Percentiles rank a stretch among this genome's conserved stretches.
These are phyloP conservation scores for Trifolium fragiferum DNA, from an alignment of 306 rosid species.

Conservation along the genomic window DNA sequence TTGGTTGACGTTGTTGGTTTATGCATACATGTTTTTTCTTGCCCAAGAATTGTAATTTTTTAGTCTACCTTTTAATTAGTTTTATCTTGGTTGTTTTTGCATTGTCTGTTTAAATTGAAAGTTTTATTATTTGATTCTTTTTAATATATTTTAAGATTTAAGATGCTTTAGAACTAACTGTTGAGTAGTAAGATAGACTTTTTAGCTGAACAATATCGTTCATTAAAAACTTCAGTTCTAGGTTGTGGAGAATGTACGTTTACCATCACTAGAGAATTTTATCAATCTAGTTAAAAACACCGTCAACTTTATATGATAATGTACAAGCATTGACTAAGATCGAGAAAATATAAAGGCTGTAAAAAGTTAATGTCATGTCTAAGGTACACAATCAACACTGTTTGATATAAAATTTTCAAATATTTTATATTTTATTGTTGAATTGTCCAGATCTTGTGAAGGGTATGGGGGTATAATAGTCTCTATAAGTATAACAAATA, in stretches of 20 bases:
- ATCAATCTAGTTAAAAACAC: not conserved
- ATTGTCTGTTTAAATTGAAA: conserved; percentile 32
- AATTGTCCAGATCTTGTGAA: too few relatives aligned
- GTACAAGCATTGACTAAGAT: conserved; percentile 2
- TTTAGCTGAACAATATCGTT: conserved; percentile 3
- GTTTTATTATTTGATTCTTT: conserved; percentile 13
- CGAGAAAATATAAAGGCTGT: not conserved
- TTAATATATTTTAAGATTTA: not conserved
- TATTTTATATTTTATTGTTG: too few relatives aligned
- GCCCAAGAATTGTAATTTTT: conserved; percentile 16
- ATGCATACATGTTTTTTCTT: conserved; percentile 24
- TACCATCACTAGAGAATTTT: conserved; percentile 17
- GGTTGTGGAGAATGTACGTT: conserved; percentile 19
- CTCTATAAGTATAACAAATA: too few relatives aligned
- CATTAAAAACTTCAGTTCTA: conserved; percentile 4
- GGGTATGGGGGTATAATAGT: too few relatives aligned
- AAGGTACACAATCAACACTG: not conserved
- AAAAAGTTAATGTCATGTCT: not conserved
- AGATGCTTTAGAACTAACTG: conserved; percentile 1
- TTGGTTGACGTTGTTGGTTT: conserved; percentile 35
- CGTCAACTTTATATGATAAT: not conserved
- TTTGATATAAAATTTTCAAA: too few relatives aligned
- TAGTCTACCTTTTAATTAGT: conserved; percentile 12
- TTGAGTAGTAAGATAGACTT: conserved; percentile 19
- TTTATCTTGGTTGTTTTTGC: conserved; percentile 11